These are phyloP conservation scores for Anisogramma anomala DNA, from an alignment of 2,329 filamentous ascomycete species.

Conservation along the genomic window DNA sequence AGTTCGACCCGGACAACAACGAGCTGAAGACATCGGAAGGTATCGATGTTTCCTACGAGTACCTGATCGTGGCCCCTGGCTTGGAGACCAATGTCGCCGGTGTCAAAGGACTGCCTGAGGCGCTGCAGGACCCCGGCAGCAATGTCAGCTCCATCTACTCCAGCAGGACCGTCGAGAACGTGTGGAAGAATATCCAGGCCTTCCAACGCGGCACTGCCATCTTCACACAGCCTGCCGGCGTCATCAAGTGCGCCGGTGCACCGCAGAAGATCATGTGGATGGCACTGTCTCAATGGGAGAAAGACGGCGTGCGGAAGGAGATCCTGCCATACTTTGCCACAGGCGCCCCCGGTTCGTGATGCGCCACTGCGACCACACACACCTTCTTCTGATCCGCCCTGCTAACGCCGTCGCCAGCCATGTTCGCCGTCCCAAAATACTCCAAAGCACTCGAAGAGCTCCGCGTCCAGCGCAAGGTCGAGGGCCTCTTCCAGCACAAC, in stretches of 20 bases:
- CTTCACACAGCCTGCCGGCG: slow-evolving; percentile 28
- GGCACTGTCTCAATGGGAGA: slow-evolving; percentile 28
- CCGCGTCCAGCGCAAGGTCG: slow-evolving; percentile 25
- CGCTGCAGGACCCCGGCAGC: slow-evolving; percentile 23
- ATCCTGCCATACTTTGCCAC: slow-evolving; percentile 26
- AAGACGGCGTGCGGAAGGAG: slow-evolving; percentile 22
- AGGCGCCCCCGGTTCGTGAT: slow-evolving; percentile 17
- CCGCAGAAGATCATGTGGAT: slow-evolving; percentile 31
- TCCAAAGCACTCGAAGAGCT: slow-evolving; percentile 24
- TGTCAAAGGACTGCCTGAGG: slow-evolving; percentile 24
- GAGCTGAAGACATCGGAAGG: slow-evolving; percentile 25
- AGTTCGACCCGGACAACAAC: slow-evolving; percentile 27
- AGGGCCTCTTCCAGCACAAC: slow-evolving; percentile 29
- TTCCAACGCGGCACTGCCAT: slow-evolving; percentile 26
- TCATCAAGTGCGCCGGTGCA: slow-evolving; percentile 29
- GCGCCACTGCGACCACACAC: background rate
- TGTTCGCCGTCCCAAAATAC: slow-evolving; percentile 31
- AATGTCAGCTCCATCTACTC: slow-evolving; percentile 29
- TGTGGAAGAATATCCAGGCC: slow-evolving; percentile 25
- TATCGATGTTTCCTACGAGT: slow-evolving; percentile 26
- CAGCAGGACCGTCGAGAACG: slow-evolving; percentile 24
- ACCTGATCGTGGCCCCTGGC: slow-evolving; percentile 26
- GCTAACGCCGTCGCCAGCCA: slow-evolving; percentile 15
- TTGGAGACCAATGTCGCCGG: slow-evolving; percentile 26
- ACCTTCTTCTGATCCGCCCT: background rate